Evolutionary conservation across 345 rosid species (phyloP), one percentile per base, ranked within the genome.

Genomic region (Lumnitzera racemosa): DNA sequence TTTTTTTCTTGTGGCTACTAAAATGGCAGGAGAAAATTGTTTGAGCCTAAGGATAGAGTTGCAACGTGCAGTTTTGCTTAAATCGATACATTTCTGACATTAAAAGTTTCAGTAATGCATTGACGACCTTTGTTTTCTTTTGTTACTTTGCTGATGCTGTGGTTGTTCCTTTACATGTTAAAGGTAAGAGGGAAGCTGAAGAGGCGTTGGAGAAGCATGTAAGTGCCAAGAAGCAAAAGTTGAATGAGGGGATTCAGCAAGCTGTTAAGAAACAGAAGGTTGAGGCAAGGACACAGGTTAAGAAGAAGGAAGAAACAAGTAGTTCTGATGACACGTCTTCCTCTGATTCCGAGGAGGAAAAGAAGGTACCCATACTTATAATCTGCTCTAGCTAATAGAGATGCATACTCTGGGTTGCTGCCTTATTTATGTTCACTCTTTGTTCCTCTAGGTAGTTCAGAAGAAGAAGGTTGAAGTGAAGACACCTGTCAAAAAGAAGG

Each of bases 121-220:
- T 36, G 1, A 5, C 7, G 6, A 1, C 0, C 31, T 2, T 27
- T 3, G 3, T 27, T 27, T 27, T 27, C 31, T 27, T 27, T 27
- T 27, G 31, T 36, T 36, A 2, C 36, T 17, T n/a, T 20, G 23
- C 49, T 23, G 15, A 12, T 52, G 52, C 4, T 60, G 48, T 20
- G 1, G 12, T 24, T 52, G 36, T 3, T 2, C 2, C 13, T 25
- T 48, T 10, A n/a, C 49, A 58, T 15, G 55, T 47, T 31, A 3
- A 55, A 87, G 97, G 81, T 46, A 90, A 90, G 74, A 82, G 97
- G 72, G 92, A 76, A 47, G 78, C 92, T 36, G 92, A 80, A 53
- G 84, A 73, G 56, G 78, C 70, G 3, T 5, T 78, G 8, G 86
- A 77, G 55, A 79, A 85, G 75, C 63, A 69, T 61, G 78, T 78